phyloP scores from a whole-genome alignment of 2,329 filamentous ascomycete species.

The Rhynchosporium agropyri region DNA sequence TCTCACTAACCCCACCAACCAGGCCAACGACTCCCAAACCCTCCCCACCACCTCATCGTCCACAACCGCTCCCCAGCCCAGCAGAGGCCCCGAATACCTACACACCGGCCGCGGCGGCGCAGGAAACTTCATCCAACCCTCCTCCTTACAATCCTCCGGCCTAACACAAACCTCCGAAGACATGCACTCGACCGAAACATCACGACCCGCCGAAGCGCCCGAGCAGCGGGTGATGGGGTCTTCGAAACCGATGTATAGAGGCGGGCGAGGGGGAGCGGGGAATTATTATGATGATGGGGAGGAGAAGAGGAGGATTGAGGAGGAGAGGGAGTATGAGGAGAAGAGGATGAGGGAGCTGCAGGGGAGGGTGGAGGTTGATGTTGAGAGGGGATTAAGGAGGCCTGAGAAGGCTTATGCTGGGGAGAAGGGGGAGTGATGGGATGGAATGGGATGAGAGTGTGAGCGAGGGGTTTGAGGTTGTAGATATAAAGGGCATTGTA shows the following conservation, averaged over 20 bases:
- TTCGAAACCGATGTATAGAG: constrained; percentile 27
- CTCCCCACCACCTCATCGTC: constrained; percentile 31
- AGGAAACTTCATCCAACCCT: constrained; percentile 56
- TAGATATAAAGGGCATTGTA: too few relatives aligned
- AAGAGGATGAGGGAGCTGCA: constrained; percentile 47
- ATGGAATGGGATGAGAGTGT: constrained; percentile 8
- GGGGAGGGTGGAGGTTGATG: constrained; percentile 48
- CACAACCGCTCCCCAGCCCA: constrained; percentile 34
- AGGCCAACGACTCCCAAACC: constrained; percentile 15
- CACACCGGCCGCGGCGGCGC: constrained; percentile 60
- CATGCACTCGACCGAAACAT: constrained; percentile 18
- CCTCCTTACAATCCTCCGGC: constrained; percentile 27
- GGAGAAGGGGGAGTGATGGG: constrained; percentile 23
- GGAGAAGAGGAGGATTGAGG: constrained; percentile 27
- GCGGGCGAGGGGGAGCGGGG: constrained; percentile 60
- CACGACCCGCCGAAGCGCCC: not conserved
- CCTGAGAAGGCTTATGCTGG: constrained; percentile 50
- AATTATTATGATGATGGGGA: constrained; percentile 50
- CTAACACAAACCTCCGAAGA: constrained; percentile 24
- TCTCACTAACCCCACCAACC: not conserved
- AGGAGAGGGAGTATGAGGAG: constrained; percentile 41
- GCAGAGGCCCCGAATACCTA: constrained; percentile 43
- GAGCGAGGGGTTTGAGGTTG: too few relatives aligned
- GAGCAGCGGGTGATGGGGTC: constrained; percentile 16
- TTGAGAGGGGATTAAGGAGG: constrained; percentile 51